Percentiles rank a stretch among this genome's conserved stretches.
Conservation (phyloP, 2,329 filamentous ascomycete genomes). For the Diplodia scrobiculata region DNA sequence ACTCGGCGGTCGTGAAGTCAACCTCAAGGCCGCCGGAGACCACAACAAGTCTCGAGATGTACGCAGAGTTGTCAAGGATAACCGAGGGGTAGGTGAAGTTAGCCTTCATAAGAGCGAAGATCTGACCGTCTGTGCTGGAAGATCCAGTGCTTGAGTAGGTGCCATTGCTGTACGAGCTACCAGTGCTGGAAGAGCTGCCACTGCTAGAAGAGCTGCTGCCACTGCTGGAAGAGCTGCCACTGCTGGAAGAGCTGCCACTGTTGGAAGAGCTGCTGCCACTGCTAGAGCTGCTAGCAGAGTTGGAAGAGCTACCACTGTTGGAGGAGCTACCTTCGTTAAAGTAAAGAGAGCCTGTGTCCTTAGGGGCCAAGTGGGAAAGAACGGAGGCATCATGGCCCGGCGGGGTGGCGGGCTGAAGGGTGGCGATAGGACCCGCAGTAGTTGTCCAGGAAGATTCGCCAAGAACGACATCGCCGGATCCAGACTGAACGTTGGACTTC, state of each 20-base stretch:
- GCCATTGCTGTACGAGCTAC: background rate
- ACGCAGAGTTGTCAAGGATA: conserved; percentile 15
- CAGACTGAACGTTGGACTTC: background rate
- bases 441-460: conserved; percentile 6
- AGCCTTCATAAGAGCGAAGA: conserved; percentile 12
- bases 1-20: background rate
- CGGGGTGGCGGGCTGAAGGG: background rate
- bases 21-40: background rate
- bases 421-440: conserved; percentile 1
- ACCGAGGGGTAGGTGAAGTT: conserved; percentile 17
- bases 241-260: background rate
- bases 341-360: conserved; percentile 4
- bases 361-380: conserved; percentile 7
- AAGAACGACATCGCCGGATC: background rate
- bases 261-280: background rate
- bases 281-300: no score
- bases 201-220: background rate
- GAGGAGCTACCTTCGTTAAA: conserved; percentile 4
- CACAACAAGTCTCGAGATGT: background rate
- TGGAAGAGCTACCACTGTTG: background rate
- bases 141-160: background rate
- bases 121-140: background rate
- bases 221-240: background rate
- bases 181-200: background rate
- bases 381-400: background rate